Conservation (phyloP, 495 filamentous ascomycete species). For the Daldinia caldariorum region DNA sequence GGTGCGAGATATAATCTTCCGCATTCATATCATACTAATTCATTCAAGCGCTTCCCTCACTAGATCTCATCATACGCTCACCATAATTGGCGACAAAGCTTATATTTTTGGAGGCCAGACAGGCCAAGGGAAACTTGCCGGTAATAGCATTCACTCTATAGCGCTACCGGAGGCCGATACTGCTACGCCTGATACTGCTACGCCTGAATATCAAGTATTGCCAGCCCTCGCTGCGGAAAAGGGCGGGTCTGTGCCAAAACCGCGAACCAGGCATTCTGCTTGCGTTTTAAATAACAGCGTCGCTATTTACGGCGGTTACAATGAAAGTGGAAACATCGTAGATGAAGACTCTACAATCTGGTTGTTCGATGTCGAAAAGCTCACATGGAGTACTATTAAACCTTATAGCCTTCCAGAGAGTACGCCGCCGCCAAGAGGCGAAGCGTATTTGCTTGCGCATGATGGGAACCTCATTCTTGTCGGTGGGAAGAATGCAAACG, state of each 20-base stretch:
- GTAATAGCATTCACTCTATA: constrained; percentile 58
- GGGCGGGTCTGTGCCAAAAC: constrained; percentile 44
- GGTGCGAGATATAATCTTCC: constrained; percentile 26
- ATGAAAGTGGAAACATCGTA: constrained; percentile 46
- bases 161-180: constrained; percentile 49
- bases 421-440: constrained; percentile 28
- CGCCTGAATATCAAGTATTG: constrained; percentile 52
- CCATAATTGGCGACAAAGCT: constrained; percentile 56
- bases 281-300: constrained; percentile 51
- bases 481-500: constrained; percentile 50
- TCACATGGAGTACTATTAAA: constrained; percentile 50
- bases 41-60: constrained; percentile 49
- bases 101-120: constrained; percentile 64
- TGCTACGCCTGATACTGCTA: constrained; percentile 44
- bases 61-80: constrained; percentile 59
- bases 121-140: constrained; percentile 51
- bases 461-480: constrained; percentile 54
- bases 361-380: constrained; percentile 56
- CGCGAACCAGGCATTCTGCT: constrained; percentile 56
- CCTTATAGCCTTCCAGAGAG: constrained; percentile 42
- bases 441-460: constrained; percentile 39
- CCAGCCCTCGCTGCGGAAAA: constrained; percentile 44
- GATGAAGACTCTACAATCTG: constrained; percentile 58
- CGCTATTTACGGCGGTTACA: constrained; percentile 59
- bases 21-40: constrained; percentile 3